Percentiles rank a stretch among this genome's conserved stretches.
Conservation (phyloP, 2,329 filamentous ascomycete species). For the Corinectria fuckeliana region DNA sequence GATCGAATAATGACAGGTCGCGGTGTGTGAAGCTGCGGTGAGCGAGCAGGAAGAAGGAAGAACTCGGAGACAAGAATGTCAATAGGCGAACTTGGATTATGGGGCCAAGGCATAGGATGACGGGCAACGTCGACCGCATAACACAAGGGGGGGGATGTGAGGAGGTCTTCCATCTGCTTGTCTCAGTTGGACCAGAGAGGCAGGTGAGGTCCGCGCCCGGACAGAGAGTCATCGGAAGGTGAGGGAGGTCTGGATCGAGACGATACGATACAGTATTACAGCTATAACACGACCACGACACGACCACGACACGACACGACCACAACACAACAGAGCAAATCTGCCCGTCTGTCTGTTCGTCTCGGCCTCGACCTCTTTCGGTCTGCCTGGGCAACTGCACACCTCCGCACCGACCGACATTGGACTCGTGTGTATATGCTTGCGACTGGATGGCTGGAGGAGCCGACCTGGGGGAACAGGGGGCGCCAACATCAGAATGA, state of each 20-base stretch:
- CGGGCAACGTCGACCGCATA: background rate
- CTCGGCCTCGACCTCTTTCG: no score
- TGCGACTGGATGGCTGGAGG: background rate
- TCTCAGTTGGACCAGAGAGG: constrained; percentile 23
- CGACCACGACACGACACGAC: constrained; percentile 17
- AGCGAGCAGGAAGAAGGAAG: background rate
- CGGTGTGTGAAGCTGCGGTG: background rate
- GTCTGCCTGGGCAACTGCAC: background rate
- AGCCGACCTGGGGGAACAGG: constrained; percentile 7
- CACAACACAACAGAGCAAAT: constrained; percentile 10
- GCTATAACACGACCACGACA: constrained; percentile 11
- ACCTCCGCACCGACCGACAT: constrained; percentile 1
- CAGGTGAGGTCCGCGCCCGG: constrained; percentile 21
- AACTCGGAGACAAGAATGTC: background rate
- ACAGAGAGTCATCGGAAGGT: constrained; percentile 16
- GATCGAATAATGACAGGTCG: constrained; percentile 8
- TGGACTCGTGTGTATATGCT: background rate
- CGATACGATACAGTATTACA: no score
- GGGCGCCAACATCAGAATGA: background rate
- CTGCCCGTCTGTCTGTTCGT: constrained; percentile 15
- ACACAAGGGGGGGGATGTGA: background rate
- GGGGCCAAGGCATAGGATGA: background rate
- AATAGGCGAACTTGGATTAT: background rate
- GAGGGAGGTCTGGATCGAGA: constrained; percentile 3
- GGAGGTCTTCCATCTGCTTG: constrained; percentile 15